Evolutionary conservation across 257 asterid species (phyloP).

Genomic region (Solanum clarkiae): DNA sequence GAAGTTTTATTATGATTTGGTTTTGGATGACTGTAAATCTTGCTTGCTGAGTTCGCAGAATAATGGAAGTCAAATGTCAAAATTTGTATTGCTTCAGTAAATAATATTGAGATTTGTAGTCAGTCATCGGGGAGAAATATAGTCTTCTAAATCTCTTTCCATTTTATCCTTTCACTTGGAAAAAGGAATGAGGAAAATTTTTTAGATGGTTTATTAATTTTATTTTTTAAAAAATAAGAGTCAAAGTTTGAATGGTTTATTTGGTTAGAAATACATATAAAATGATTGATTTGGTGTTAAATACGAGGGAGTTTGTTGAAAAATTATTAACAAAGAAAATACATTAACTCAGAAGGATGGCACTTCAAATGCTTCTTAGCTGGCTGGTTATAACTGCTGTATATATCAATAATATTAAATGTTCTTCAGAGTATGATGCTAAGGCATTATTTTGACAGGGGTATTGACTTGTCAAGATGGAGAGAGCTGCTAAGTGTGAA

Average conservation of each 20-base stretch:
- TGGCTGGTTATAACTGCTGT: background rate
- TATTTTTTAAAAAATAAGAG: background rate
- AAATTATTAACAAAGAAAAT: background rate
- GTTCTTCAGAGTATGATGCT: background rate
- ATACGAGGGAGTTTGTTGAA: background rate
- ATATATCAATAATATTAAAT: background rate
- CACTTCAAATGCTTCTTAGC: background rate
- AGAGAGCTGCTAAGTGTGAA: constrained; percentile 49
- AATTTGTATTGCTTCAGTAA: background rate
- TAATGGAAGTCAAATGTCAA: background rate
- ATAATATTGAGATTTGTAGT: background rate
- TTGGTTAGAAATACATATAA: background rate
- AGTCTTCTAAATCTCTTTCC: background rate
- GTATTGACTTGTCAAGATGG: constrained; percentile 83
- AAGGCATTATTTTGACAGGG: constrained; percentile 27
- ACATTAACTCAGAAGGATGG: background rate
- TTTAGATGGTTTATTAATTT: background rate
- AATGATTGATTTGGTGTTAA: background rate
- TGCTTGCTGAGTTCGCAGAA: background rate
- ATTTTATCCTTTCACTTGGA: background rate
- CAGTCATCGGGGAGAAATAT: background rate
- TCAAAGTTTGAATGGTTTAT: background rate
- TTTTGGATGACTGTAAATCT: background rate
- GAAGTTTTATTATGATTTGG: background rate
- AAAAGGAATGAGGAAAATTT: background rate